phyloP scores from a whole-genome alignment of 1,284 basidiomycete species.

The Singerocomus inundabilis region DNA sequence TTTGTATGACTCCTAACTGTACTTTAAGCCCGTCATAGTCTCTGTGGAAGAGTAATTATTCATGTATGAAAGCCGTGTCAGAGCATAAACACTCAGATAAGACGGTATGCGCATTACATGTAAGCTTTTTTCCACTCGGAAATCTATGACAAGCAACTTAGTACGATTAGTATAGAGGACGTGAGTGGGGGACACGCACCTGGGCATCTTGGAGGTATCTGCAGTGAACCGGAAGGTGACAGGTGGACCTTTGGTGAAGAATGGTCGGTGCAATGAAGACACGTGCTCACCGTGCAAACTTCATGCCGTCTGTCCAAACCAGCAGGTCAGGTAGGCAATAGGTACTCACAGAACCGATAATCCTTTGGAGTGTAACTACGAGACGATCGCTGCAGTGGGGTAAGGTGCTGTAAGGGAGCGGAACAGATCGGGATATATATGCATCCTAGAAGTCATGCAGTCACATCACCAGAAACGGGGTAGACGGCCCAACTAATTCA shows the following conservation, averaged over 20 bases:
- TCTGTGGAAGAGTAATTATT: conserved; percentile 36
- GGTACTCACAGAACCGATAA: background rate
- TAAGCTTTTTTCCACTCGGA: conserved; percentile 84
- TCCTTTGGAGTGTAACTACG: background rate
- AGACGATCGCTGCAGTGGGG: background rate
- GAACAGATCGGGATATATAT: conserved; percentile 14
- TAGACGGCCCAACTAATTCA: background rate
- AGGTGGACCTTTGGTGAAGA: conserved; percentile 6
- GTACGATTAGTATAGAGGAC: background rate
- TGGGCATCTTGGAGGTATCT: conserved; percentile 72
- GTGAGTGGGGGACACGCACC: conserved; percentile 37
- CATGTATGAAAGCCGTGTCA: conserved; percentile 2
- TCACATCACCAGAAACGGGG: background rate
- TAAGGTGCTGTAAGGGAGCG: conserved; percentile 4
- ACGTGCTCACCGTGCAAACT: conserved; percentile 49
- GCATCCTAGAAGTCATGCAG: conserved; percentile 6
- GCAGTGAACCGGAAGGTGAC: background rate
- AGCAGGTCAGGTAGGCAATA: background rate
- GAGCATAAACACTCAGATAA: background rate
- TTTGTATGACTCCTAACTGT: conserved; percentile 56
- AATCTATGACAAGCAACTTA: conserved; percentile 42
- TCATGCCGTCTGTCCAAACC: conserved; percentile 38
- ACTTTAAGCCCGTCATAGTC: conserved; percentile 75
- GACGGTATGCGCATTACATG: conserved; percentile 49
- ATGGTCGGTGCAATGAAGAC: background rate